These are phyloP conservation scores for Glycyrrhiza uralensis DNA, from an alignment of 306 rosid species.

Conservation along the genomic window DNA sequence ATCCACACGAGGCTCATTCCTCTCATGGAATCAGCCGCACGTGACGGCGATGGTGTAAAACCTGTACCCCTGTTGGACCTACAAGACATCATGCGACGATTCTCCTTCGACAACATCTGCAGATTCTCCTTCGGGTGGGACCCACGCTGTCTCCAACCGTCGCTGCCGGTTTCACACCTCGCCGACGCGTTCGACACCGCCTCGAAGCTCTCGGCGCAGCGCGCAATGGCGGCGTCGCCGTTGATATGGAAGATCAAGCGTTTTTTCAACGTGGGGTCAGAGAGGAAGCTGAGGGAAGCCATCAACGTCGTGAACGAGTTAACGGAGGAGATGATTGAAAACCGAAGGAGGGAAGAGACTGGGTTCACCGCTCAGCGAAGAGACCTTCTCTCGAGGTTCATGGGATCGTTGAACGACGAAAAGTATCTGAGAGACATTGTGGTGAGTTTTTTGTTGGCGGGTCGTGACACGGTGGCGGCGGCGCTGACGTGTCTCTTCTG, in stretches of 20 bases:
- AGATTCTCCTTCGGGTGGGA: slow-evolving; percentile 75
- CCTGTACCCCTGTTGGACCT: too few relatives aligned
- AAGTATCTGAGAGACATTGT: slow-evolving; percentile 61
- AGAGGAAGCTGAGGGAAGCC: slow-evolving; percentile 51
- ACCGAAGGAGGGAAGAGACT: slow-evolving; percentile 30
- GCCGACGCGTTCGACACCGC: slow-evolving; percentile 57
- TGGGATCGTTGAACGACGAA: slow-evolving; percentile 59
- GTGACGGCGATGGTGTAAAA: too few relatives aligned
- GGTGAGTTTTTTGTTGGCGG: slow-evolving; percentile 69
- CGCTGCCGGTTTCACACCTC: slow-evolving; percentile 43
- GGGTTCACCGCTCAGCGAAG: slow-evolving; percentile 31
- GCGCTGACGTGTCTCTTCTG: slow-evolving; percentile 58
- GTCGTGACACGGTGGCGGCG: slow-evolving; percentile 76
- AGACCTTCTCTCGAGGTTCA: slow-evolving; percentile 78
- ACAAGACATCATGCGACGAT: slow-evolving; percentile 64
- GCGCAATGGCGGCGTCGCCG: slow-evolving; percentile 63
- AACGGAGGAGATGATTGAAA: slow-evolving; percentile 38
- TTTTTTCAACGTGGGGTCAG: slow-evolving; percentile 52
- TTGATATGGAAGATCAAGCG: slow-evolving; percentile 60
- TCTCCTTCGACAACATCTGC: slow-evolving; percentile 72
- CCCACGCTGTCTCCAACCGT: slow-evolving; percentile 50
- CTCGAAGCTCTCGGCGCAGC: slow-evolving; percentile 57
- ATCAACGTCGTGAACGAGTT: slow-evolving; percentile 39
- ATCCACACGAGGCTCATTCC: slow-evolving; percentile 54
- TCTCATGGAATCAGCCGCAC: not conserved